These are phyloP conservation scores for Ustilago sp. DNA, from an alignment of 1,284 basidiomycete genomes.

Conservation along the genomic window DNA sequence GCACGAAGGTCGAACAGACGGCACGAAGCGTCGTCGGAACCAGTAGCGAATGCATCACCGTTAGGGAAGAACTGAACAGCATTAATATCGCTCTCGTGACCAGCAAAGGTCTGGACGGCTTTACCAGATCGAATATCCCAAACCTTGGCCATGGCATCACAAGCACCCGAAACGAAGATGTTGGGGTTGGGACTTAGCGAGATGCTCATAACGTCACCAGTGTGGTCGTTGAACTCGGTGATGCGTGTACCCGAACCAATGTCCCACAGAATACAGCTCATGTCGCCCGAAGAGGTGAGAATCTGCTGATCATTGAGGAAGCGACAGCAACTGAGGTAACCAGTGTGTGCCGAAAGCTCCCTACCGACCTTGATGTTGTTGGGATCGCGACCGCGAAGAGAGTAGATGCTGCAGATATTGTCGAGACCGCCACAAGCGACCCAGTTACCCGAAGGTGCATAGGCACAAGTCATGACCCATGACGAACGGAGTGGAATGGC, in stretches of 20 bases:
- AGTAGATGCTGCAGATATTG: conserved; percentile 99
- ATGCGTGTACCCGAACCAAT: conserved; percentile 95
- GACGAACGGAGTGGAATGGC: conserved; percentile 96
- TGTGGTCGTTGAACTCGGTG: conserved; percentile 98
- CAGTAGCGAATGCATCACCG: conserved; percentile 97
- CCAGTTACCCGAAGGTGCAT: conserved; percentile 93
- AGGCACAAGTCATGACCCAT: conserved; percentile 99
- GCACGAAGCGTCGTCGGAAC: conserved; percentile 98
- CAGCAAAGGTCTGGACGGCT: conserved; percentile 97
- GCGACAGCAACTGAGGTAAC: conserved; percentile 96
- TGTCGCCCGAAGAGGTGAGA: conserved; percentile 95
- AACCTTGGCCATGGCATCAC: conserved; percentile 96
- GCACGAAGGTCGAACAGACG: conserved; percentile 97
- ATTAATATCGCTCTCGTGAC: conserved; percentile 99
- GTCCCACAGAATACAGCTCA: conserved; percentile 99
- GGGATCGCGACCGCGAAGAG: conserved; percentile 75
- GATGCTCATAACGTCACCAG: conserved; percentile 94
- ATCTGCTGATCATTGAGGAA: conserved; percentile 99
- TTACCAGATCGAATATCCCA: conserved; percentile 98
- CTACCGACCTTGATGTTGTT: conserved; percentile 74
- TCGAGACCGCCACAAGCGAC: conserved; percentile 99
- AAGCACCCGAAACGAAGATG: conserved; percentile 96
- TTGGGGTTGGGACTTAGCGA: conserved; percentile 94
- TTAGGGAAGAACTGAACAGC: conserved; percentile 99
- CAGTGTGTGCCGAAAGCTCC: conserved; percentile 94